Evolutionary conservation across 108 stramenopile species (phyloP).

Genomic region (Pseudonitzschia pungens): DNA sequence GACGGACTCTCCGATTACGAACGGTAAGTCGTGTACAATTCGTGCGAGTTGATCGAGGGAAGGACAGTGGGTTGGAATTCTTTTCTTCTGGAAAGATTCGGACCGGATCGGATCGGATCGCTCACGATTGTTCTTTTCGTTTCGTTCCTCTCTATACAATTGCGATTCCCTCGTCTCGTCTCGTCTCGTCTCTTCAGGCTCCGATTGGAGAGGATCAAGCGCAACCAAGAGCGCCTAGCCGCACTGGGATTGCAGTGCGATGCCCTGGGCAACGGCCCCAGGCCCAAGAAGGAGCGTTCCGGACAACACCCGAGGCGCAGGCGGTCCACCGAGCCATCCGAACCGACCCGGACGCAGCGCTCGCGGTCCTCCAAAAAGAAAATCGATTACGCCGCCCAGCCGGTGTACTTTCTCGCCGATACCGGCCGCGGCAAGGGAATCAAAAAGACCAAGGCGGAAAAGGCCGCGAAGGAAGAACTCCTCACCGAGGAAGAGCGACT

Average conservation of each 20-base stretch:
- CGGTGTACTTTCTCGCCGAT: background rate
- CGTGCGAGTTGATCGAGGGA: too few relatives aligned
- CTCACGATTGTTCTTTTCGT: background rate
- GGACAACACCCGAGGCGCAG: background rate
- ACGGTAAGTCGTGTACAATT: slow-evolving; percentile 20
- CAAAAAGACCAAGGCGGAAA: background rate
- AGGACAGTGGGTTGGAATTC: too few relatives aligned
- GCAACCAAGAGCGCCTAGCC: slow-evolving; percentile 64
- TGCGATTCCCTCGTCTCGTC: too few relatives aligned
- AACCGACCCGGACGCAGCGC: background rate
- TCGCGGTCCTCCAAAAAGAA: background rate
- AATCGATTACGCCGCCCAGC: background rate
- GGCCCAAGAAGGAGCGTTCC: background rate
- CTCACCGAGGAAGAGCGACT: background rate
- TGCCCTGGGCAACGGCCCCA: background rate
- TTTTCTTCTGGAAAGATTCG: too few relatives aligned
- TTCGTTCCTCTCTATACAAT: background rate
- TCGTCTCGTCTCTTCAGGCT: slow-evolving; percentile 18
- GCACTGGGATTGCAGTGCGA: slow-evolving; percentile 45
- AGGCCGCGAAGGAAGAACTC: background rate
- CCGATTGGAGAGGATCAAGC: slow-evolving; percentile 65
- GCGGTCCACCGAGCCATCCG: background rate
- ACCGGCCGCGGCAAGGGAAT: background rate
- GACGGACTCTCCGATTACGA: slow-evolving; percentile 66
- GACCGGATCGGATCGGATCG: background rate